These are phyloP conservation scores for Begonia fuchsioides DNA, from an alignment of 306 rosid species.

Conservation along the genomic window DNA sequence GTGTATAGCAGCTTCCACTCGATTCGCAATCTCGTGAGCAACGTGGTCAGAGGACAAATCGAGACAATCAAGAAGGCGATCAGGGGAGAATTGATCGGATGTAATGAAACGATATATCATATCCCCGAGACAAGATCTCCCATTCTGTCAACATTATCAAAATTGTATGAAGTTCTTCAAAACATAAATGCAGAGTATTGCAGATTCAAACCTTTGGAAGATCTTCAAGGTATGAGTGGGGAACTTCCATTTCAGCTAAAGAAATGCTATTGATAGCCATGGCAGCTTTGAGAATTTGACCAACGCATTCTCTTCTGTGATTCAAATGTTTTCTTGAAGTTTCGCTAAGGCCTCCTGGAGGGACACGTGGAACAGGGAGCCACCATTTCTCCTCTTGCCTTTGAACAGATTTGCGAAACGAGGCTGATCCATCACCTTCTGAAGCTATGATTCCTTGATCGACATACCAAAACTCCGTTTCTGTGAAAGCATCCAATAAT, in stretches of 20 bases:
- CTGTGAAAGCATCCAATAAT: slow-evolving; percentile 50
- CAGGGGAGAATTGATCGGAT: slow-evolving; percentile 70
- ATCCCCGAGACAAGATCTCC: slow-evolving; percentile 85
- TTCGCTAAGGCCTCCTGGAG: slow-evolving; percentile 59
- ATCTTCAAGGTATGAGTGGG: slow-evolving; percentile 65
- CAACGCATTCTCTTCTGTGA: slow-evolving; percentile 64
- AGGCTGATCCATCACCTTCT: slow-evolving; percentile 62
- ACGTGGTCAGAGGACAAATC: slow-evolving; percentile 88
- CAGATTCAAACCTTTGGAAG: slow-evolving; percentile 54
- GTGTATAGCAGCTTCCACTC: slow-evolving; percentile 68
- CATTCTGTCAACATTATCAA: slow-evolving; percentile 40
- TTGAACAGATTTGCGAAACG: slow-evolving; percentile 59
- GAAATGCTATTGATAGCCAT: slow-evolving; percentile 74
- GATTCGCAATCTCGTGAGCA: slow-evolving; percentile 85
- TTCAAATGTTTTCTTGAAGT: slow-evolving; percentile 65
- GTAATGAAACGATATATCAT: slow-evolving; percentile 68
- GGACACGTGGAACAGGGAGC: slow-evolving; percentile 90
- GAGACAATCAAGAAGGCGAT: slow-evolving; percentile 75
- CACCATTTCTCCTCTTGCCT: slow-evolving; percentile 98
- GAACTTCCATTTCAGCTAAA: slow-evolving; percentile 82
- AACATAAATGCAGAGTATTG: neutral
- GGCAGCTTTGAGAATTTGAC: slow-evolving; percentile 73
- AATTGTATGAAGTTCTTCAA: too few species aligned
- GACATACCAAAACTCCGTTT: slow-evolving; percentile 81
- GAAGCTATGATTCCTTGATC: slow-evolving; percentile 80